Percentiles rank a stretch among this genome's conserved stretches.
These are phyloP conservation scores for Exophiala phaeomuriformis DNA, from an alignment of 2,329 filamentous ascomycete species.

Conservation along the genomic window DNA sequence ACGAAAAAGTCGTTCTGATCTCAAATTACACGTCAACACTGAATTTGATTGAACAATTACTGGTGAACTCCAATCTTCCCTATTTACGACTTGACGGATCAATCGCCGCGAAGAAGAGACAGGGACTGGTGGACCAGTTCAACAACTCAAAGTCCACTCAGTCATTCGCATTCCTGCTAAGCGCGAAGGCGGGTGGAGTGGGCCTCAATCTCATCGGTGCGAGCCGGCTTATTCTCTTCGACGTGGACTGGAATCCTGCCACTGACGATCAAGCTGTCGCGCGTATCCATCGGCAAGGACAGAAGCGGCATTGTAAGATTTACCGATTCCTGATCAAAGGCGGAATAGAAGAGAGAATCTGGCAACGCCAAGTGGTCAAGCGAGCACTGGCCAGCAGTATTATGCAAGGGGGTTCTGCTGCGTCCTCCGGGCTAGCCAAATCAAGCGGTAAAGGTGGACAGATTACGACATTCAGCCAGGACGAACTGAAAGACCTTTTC, in stretches of 20 bases:
- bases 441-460: constrained; percentile 37
- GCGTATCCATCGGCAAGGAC: constrained; percentile 64
- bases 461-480: constrained; percentile 55
- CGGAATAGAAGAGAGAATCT: constrained; percentile 67
- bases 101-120: constrained; percentile 57
- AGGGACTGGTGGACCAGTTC: constrained; percentile 62
- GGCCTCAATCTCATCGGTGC: constrained; percentile 66
- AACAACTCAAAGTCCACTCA: constrained; percentile 52
- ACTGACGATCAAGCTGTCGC: constrained; percentile 69
- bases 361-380: constrained; percentile 65
- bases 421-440: not conserved
- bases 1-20: constrained; percentile 67
- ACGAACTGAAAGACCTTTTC: constrained; percentile 62
- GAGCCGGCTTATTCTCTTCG: constrained; percentile 62
- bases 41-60: constrained; percentile 56
- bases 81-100: constrained; percentile 64
- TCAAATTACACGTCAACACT: constrained; percentile 69
- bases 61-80: constrained; percentile 53
- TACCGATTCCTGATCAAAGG: constrained; percentile 63
- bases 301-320: constrained; percentile 60
- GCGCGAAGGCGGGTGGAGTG: constrained; percentile 63
- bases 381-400: constrained; percentile 63
- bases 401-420: constrained; percentile 47
- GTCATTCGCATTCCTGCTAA: constrained; percentile 63
- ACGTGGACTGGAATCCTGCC: constrained; percentile 70